Evolutionary conservation across 805 yeast species (phyloP), one percentile per base, ranked within the genome.

Genomic region (Candida caryicola): DNA sequence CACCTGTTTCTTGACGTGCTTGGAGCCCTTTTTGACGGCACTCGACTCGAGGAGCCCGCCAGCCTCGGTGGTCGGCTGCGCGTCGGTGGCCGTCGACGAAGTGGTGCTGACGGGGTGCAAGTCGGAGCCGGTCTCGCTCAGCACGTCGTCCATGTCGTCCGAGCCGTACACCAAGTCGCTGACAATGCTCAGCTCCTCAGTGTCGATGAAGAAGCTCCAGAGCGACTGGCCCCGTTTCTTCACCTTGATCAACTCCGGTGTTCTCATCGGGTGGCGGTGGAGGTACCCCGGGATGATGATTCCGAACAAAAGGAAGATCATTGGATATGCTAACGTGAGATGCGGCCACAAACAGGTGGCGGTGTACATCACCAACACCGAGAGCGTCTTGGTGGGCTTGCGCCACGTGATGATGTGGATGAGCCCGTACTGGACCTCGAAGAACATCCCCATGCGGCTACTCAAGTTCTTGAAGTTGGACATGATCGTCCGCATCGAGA

Each of bases 341-440:
- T 79, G 79, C 0, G 96, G 96, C 63, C 84, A 75, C 25, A 82
- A 58, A 50, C 93, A 84, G 1, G 81, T 64, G 43, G 79, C 69
- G 0, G 96, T 81, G 46, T 83, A 81, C 1, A 79, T 44, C 4
- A 82, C 63, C 37, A 87, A 59, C 16, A 67, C 55, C 0, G 82
- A 66, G 4, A 89, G 46, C 0, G 96, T 89, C 44, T 78, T 73
- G 0, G 85, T 68, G 0, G 95, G 90, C 18, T 72, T 68, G 42
- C 79, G 76, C 97, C 97, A 90, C 4, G 85, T 75, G 17, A 86
- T 41, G 1, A 85, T 54, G 34, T 78, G 75, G 5, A 81, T 66
- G 1, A 82, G 29, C 2, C 79, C 77, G 47, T 81, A 82, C 49
- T 85, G 91, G 2, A 80, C 40, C 29, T 65, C 72, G 48, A 85